A percentile compares a stretch with the other conserved stretches of the same genome.
These are phyloP conservation scores for Syncephalastrum monosporum DNA, from an alignment of 371 early-diverging fungal genomes.

Conservation along the genomic window DNA sequence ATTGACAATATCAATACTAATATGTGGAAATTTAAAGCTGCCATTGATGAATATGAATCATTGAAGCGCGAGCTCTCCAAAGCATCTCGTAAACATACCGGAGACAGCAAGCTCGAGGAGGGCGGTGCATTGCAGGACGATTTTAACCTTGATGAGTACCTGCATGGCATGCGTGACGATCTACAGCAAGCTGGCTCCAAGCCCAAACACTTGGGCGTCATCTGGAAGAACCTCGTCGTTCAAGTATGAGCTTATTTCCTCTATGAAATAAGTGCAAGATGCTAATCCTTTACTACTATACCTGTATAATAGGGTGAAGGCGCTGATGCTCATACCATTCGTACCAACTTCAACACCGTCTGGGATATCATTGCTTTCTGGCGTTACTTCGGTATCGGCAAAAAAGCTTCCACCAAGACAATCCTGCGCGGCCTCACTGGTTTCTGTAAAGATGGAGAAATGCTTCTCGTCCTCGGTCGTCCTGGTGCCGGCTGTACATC, in stretches of 20 bases:
- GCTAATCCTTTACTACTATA: background rate
- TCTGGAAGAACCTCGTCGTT: conserved; percentile 45
- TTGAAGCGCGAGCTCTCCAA: conserved; percentile 19
- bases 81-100: conserved; percentile 6
- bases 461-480: conserved; percentile 70
- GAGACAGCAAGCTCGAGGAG: conserved; percentile 22
- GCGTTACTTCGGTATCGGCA: conserved; percentile 27
- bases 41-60: conserved; percentile 15
- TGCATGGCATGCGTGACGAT: conserved; percentile 24
- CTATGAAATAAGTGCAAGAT: background rate
- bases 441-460: conserved; percentile 64
- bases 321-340: conserved; percentile 39
- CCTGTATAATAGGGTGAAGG: conserved; percentile 23
- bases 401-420: conserved; percentile 16
- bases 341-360: conserved; percentile 22
- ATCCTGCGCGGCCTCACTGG: conserved; percentile 60
- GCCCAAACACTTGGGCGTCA: conserved; percentile 42
- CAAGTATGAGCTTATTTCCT: conserved; percentile 11
- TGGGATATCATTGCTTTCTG: conserved; percentile 18
- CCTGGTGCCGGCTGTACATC: conserved; percentile 75
- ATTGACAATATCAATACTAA: conserved; percentile 66
- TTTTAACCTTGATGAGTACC: conserved; percentile 33
- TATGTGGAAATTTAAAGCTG: conserved; percentile 36
- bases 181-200: conserved; percentile 21
- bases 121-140: conserved; percentile 24